phyloP scores from a whole-genome alignment of 768 basidiomycete genomes.

The Leccinum aurantiacum region DNA sequence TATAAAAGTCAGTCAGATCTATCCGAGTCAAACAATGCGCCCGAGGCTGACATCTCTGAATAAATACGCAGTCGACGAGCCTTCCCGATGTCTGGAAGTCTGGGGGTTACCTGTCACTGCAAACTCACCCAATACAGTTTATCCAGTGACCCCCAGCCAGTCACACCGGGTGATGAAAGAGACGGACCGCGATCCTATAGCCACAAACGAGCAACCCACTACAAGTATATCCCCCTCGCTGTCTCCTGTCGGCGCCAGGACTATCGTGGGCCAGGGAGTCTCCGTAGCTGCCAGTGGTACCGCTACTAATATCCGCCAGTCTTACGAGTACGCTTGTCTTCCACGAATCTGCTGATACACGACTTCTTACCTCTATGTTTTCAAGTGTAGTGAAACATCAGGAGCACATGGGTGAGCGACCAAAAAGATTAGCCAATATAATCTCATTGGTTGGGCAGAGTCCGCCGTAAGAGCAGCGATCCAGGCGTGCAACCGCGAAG shows the following conservation, averaged over 20 bases:
- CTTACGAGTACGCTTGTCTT: neutral
- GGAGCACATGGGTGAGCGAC: slow-evolving; percentile 37
- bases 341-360: slow-evolving; percentile 23
- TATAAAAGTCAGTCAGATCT: slow-evolving; percentile 60
- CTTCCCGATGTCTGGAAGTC: slow-evolving; percentile 29
- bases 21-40: neutral
- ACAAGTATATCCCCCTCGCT: no score
- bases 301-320: neutral
- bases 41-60: slow-evolving; percentile 4
- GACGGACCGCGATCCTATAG: no score
- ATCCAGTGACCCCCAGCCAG: no score
- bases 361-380: neutral
- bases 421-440: neutral
- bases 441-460: neutral
- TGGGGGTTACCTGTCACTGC: slow-evolving; percentile 14
- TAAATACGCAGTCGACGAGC: slow-evolving; percentile 55
- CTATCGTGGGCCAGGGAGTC: no score
- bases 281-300: no score
- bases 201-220: no score
- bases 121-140: no score
- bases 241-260: no score
- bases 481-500: neutral
- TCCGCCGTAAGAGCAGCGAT: neutral
- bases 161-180: no score
- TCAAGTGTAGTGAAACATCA: slow-evolving; percentile 32